These are phyloP conservation scores for Gentiana dahurica DNA, from an alignment of 257 asterid genomes.

Conservation along the genomic window DNA sequence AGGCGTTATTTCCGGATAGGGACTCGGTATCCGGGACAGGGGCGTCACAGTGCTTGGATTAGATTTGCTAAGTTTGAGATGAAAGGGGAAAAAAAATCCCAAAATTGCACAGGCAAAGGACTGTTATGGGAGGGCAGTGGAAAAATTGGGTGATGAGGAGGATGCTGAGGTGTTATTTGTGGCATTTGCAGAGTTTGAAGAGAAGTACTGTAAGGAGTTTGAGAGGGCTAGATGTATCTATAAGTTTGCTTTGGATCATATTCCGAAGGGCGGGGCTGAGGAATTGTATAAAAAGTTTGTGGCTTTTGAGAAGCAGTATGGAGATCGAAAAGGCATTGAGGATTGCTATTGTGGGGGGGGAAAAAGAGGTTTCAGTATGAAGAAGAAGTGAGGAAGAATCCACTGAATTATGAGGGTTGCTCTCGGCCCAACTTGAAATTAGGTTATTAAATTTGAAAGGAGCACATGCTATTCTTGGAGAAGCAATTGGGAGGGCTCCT, in stretches of 20 bases:
- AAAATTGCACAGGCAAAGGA: conserved; percentile 38
- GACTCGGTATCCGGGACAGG: too few relatives aligned
- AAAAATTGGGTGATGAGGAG: conserved; percentile 49
- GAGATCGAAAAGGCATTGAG: conserved; percentile 71
- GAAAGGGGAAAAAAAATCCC: too few relatives aligned
- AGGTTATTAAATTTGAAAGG: too few relatives aligned
- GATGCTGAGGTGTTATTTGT: conserved; percentile 57
- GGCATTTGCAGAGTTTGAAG: conserved; percentile 66
- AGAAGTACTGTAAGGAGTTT: conserved; percentile 43
- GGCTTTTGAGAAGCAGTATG: conserved; percentile 65
- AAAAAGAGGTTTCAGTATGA: too few relatives aligned
- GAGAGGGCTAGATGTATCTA: conserved; percentile 56
- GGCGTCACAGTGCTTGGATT: conserved; percentile 14
- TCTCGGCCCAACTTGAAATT: too few relatives aligned
- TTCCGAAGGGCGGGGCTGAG: conserved; percentile 58
- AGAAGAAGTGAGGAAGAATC: too few relatives aligned
- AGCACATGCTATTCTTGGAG: too few relatives aligned
- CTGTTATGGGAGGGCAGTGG: conserved; percentile 64
- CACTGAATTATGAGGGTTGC: too few relatives aligned
- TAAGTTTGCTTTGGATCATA: conserved; percentile 63
- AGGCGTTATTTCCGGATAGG: too few relatives aligned
- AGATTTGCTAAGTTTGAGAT: conserved; percentile 67
- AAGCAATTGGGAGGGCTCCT: too few relatives aligned
- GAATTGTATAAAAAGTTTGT: conserved; percentile 59
- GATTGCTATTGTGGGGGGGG: conserved; percentile 53